Percentiles rank a stretch among this genome's conserved stretches.
Conservation (phyloP, 352 stramenopile genomes). For the Pythium vanterpoolii region DNA sequence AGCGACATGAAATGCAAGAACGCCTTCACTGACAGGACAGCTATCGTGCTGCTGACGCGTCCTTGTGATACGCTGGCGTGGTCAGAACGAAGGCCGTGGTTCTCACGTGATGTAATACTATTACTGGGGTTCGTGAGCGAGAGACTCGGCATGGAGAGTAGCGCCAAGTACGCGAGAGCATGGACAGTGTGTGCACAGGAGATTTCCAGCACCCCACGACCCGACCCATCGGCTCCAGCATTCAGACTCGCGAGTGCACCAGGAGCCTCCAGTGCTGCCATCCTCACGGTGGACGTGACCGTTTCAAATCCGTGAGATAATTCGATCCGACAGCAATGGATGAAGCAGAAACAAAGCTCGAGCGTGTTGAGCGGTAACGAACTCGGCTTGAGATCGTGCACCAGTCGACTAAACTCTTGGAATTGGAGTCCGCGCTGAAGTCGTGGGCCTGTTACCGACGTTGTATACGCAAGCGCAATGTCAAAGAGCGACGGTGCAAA, state of each 20-base stretch:
- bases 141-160: constrained; percentile 14
- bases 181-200: constrained; percentile 11
- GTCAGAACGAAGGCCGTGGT: background rate
- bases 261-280: background rate
- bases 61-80: background rate
- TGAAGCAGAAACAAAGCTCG: constrained; percentile 58
- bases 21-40: constrained; percentile 40
- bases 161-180: constrained; percentile 15
- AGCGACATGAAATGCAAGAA: constrained; percentile 53
- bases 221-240: background rate
- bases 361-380: constrained; percentile 34
- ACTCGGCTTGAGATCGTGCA: constrained; percentile 47
- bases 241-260: constrained; percentile 11
- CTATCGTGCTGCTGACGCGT: constrained; percentile 30
- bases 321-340: constrained; percentile 42
- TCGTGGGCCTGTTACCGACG: constrained; percentile 31
- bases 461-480: constrained; percentile 44
- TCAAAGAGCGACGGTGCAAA: constrained; percentile 43
- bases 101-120: background rate
- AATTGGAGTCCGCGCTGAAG: constrained; percentile 37
- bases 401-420: constrained; percentile 47
- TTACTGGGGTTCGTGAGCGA: constrained; percentile 2
- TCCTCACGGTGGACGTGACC: background rate
- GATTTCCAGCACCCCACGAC: constrained; percentile 7
- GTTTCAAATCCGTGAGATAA: constrained; percentile 5